A percentile compares a stretch with the other conserved stretches of the same genome.
Evolutionary conservation across 176 grass and related monocot genomes (phyloP).

Genomic region (Avena eriantha): DNA sequence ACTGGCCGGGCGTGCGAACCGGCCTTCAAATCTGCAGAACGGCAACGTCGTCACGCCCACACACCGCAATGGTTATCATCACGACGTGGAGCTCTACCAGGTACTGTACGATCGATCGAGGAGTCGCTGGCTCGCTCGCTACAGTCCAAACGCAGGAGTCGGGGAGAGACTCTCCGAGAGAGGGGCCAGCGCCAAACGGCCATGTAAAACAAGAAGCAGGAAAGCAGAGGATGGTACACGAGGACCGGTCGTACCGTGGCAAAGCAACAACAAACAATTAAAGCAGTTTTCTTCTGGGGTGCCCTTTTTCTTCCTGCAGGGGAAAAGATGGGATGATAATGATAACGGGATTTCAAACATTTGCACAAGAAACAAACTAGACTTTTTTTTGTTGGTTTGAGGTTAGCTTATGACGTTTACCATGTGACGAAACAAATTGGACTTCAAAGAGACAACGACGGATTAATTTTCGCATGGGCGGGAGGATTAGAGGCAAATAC

Average conservation of each 20-base stretch:
- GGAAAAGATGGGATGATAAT: not conserved
- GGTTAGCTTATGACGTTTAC: too few relatives aligned
- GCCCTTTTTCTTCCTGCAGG: not conserved
- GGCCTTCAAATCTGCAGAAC: too few relatives aligned
- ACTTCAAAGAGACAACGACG: too few relatives aligned
- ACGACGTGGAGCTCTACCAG: not conserved
- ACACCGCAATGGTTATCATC: not conserved
- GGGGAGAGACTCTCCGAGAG: not conserved
- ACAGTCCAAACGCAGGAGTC: not conserved
- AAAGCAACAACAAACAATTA: not conserved
- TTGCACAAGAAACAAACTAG: not conserved
- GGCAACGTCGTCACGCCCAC: too few relatives aligned
- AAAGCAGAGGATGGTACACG: constrained; percentile 6
- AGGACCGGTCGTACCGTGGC: not conserved
- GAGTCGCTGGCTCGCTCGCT: not conserved
- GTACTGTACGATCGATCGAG: not conserved
- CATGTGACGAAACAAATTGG: too few relatives aligned
- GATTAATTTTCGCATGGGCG: too few relatives aligned
- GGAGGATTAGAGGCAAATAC: too few relatives aligned
- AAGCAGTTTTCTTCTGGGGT: constrained; percentile 8
- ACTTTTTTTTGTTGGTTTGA: too few relatives aligned
- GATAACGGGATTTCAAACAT: not conserved
- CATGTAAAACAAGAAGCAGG: constrained; percentile 27
- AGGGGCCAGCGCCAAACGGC: not conserved
- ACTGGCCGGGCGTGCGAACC: too few relatives aligned